Conservation (phyloP, 129 eudicot genomes). For the Centella asiatica region DNA sequence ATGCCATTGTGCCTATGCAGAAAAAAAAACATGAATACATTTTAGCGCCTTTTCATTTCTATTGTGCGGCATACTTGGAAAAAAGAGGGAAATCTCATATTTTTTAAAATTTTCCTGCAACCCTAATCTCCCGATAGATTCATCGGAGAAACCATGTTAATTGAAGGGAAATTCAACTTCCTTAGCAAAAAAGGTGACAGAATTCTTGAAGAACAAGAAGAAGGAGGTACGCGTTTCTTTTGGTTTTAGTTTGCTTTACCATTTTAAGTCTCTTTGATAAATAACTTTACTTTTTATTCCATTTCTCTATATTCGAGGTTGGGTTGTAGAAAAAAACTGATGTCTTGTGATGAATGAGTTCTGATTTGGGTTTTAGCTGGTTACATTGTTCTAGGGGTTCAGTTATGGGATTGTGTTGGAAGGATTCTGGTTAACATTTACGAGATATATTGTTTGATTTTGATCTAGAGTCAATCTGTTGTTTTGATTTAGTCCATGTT, state of each 20-base stretch:
- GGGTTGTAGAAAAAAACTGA: background rate
- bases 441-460: conserved; percentile 2
- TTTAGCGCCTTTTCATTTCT: too few relatives aligned
- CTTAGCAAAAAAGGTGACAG: too few relatives aligned
- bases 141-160: too few relatives aligned
- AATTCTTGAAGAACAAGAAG: background rate
- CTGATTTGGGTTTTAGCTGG: background rate
- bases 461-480: background rate
- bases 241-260: background rate
- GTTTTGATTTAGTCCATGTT: background rate
- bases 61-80: too few relatives aligned
- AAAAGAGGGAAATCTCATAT: too few relatives aligned
- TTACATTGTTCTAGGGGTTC: too few relatives aligned
- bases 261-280: conserved; percentile 3
- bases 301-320: background rate
- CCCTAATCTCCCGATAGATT: too few relatives aligned
- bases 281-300: background rate
- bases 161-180: too few relatives aligned
- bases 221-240: conserved; percentile 15
- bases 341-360: conserved; percentile 2
- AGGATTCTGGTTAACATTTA: background rate
- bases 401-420: too few relatives aligned
- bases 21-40: too few relatives aligned
- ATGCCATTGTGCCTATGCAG: too few relatives aligned
- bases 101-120: too few relatives aligned